These are phyloP conservation scores for Chamaecyparis obtusa DNA, from an alignment of 75 land plant genomes.

Conservation along the genomic window DNA sequence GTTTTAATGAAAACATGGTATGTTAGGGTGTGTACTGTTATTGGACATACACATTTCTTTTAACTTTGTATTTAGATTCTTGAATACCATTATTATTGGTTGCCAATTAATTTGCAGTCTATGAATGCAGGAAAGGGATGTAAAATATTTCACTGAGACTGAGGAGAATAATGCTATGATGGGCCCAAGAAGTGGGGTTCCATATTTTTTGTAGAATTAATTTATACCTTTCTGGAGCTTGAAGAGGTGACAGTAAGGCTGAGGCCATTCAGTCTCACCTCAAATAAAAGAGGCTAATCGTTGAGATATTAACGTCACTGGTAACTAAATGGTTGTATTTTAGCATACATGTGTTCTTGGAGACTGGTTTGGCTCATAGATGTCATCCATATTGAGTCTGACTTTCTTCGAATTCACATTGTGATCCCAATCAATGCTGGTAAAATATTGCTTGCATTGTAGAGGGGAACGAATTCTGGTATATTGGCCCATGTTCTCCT, in stretches of 20 bases:
- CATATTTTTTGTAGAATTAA: conserved; percentile 73
- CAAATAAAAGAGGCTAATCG: not conserved
- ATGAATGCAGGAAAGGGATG: conserved; percentile 84
- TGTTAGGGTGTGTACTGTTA: not conserved
- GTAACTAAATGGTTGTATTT: not conserved
- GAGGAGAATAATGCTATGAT: conserved; percentile 98
- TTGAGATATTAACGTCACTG: not conserved
- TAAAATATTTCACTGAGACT: conserved; percentile 97
- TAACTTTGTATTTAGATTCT: not conserved
- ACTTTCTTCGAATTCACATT: not conserved
- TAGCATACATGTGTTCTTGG: not conserved
- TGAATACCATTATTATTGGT: not conserved
- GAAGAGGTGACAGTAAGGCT: not conserved
- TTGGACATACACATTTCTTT: not conserved
- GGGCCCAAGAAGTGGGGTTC: conserved; percentile 94
- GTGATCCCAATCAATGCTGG: not conserved
- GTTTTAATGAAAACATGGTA: conserved; percentile 98
- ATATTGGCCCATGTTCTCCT: not conserved
- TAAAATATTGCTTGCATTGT: not conserved
- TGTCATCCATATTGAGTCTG: not conserved
- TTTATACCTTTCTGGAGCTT: not conserved
- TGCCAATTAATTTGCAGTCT: not conserved
- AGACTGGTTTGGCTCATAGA: not conserved
- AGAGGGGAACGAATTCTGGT: not conserved
- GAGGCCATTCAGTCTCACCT: not conserved